Evolutionary conservation across 257 asterid genomes (phyloP).

Genomic region (Primulina tabacum): DNA sequence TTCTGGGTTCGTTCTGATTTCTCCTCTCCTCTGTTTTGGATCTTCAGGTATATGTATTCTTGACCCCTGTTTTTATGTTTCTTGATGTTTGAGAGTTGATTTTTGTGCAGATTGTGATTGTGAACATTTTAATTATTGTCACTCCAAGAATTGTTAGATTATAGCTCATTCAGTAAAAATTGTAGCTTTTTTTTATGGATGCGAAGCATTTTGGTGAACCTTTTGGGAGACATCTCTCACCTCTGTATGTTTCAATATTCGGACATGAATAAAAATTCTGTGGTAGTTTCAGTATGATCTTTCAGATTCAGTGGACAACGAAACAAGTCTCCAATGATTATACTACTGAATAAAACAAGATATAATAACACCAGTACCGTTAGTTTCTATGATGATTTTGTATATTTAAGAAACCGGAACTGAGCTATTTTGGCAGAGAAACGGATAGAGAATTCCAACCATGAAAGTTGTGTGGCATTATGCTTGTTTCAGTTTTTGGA

Average conservation of each 20-base stretch:
- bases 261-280: background rate
- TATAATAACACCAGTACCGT: background rate
- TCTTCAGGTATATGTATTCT: slow-evolving; percentile 28
- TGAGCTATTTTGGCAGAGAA: background rate
- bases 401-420: background rate
- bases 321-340: background rate
- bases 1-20: slow-evolving; percentile 32
- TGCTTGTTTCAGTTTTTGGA: background rate
- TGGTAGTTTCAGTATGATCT: background rate
- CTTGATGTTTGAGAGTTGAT: background rate
- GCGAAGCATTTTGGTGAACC: background rate
- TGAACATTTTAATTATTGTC: background rate
- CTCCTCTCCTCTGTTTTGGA: slow-evolving; percentile 24
- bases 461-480: background rate
- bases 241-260: background rate
- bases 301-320: background rate
- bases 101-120: slow-evolving; percentile 12
- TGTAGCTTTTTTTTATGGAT: background rate
- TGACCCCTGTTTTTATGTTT: slow-evolving; percentile 2
- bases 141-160: background rate
- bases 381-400: background rate
- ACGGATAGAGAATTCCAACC: background rate
- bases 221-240: too few relatives aligned
- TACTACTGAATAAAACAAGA: background rate
- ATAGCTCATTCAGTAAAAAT: background rate